phyloP scores from a whole-genome alignment of 169 alveolate species.

The Amoebophrya sp. region DNA sequence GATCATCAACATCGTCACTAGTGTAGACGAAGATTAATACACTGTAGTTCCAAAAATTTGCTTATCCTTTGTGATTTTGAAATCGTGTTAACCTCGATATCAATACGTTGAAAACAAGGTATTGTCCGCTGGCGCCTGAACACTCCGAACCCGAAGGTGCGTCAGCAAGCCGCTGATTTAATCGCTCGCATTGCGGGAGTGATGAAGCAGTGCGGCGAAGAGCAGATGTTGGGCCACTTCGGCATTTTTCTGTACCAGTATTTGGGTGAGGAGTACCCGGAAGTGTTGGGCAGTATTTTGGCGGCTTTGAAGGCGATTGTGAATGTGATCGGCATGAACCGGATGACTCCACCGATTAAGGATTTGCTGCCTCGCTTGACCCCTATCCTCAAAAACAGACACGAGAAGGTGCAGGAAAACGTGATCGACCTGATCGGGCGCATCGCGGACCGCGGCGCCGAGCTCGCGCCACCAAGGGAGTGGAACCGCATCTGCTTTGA shows the following conservation, averaged over 20 bases:
- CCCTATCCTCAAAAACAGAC: slow-evolving; percentile 97
- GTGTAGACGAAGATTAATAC: no score
- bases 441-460: slow-evolving; percentile 99
- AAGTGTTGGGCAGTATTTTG: slow-evolving; percentile 89
- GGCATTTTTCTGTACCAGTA: slow-evolving; percentile 94
- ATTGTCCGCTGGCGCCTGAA: slow-evolving; percentile 75
- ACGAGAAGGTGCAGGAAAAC: slow-evolving; percentile 88
- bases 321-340: slow-evolving; percentile 93
- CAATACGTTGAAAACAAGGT: no score
- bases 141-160: slow-evolving; percentile 88
- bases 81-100: no score
- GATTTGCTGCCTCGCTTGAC: slow-evolving; percentile 98
- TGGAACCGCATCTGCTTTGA: slow-evolving; percentile 99
- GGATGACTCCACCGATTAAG: slow-evolving; percentile 99
- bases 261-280: slow-evolving; percentile 99
- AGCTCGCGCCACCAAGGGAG: slow-evolving; percentile 96
- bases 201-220: slow-evolving; percentile 95
- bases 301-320: slow-evolving; percentile 97
- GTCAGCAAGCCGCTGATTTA: slow-evolving; percentile 99
- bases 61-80: no score
- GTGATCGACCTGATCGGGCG: slow-evolving; percentile 50
- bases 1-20: neutral
- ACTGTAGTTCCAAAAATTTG: no score
- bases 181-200: slow-evolving; percentile 90
- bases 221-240: slow-evolving; percentile 91